A percentile compares a stretch with the other conserved stretches of the same genome.
phyloP scores from a whole-genome alignment of 2,329 filamentous ascomycete genomes.

The Trichoderma sp. region DNA sequence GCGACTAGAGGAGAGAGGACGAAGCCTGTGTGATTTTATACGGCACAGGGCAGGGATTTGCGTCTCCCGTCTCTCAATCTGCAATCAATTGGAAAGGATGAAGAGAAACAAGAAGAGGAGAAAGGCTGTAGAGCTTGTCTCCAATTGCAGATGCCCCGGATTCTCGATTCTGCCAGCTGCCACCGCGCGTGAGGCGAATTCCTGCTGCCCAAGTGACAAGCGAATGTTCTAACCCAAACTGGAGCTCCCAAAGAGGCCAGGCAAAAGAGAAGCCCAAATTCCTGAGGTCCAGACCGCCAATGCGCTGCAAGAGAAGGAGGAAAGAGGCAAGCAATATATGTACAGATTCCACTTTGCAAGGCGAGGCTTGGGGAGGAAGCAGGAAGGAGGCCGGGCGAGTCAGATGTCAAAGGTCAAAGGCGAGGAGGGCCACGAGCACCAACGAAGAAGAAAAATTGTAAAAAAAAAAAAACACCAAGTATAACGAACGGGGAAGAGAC shows the following conservation, averaged over 20 bases:
- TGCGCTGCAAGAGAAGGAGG: conserved; percentile 3
- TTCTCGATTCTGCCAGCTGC: conserved; percentile 6
- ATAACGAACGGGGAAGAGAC: conserved; percentile 2
- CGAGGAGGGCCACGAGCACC: background rate
- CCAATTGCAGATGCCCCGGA: conserved; percentile 5
- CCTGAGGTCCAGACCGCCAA: background rate
- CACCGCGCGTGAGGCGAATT: conserved; percentile 12
- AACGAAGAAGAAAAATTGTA: background rate
- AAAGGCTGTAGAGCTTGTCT: background rate
- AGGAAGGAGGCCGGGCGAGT: background rate
- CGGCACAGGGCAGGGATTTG: background rate
- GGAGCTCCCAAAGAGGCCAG: background rate
- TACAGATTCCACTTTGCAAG: background rate
- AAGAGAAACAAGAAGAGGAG: background rate
- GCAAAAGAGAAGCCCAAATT: conserved; percentile 5
- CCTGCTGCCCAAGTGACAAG: conserved; percentile 3
- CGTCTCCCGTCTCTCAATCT: background rate
- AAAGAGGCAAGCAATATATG: background rate
- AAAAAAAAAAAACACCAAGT: background rate
- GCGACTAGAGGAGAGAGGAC: background rate
- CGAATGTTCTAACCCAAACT: conserved; percentile 17
- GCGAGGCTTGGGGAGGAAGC: background rate
- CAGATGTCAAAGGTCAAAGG: background rate
- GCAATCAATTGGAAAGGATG: background rate
- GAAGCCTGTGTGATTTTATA: background rate